phyloP scores from a whole-genome alignment of 2,329 filamentous ascomycete species.

The Diaporthe destruens region DNA sequence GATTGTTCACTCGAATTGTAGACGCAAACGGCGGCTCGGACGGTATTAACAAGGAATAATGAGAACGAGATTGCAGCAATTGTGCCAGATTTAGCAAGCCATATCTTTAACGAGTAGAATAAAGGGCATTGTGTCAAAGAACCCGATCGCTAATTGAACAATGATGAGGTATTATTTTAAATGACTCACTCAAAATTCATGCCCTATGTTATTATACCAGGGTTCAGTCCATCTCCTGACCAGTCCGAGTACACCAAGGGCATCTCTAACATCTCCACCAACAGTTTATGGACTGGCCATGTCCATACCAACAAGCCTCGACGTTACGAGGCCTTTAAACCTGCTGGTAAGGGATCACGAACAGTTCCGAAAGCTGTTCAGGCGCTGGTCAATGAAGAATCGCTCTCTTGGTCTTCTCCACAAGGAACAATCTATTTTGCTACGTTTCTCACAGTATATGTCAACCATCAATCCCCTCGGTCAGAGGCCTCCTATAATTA shows the following conservation, averaged over 20 bases:
- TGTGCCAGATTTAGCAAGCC: background rate
- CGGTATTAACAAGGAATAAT: background rate
- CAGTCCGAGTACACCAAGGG: background rate
- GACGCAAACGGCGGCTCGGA: too few species aligned
- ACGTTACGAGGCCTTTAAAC: background rate
- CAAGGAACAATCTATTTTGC: background rate
- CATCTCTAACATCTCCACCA: background rate
- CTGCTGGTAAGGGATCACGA: background rate
- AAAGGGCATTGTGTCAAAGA: background rate
- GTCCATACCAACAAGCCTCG: background rate
- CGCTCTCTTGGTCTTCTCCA: background rate
- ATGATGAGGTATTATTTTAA: background rate
- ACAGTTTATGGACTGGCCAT: background rate
- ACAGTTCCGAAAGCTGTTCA: background rate
- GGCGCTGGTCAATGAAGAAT: background rate
- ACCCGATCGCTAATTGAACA: background rate
- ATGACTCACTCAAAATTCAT: too few species aligned
- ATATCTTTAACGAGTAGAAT: background rate
- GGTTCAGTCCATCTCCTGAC: background rate
- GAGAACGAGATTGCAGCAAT: background rate
- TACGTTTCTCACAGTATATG: background rate
- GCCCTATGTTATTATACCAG: accelerated
- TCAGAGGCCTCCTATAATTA: background rate
- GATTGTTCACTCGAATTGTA: too few species aligned
- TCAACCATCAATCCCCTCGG: background rate